These are phyloP conservation scores for Akebia trifoliata DNA, from an alignment of 164 flowering plant genomes.

Conservation along the genomic window DNA sequence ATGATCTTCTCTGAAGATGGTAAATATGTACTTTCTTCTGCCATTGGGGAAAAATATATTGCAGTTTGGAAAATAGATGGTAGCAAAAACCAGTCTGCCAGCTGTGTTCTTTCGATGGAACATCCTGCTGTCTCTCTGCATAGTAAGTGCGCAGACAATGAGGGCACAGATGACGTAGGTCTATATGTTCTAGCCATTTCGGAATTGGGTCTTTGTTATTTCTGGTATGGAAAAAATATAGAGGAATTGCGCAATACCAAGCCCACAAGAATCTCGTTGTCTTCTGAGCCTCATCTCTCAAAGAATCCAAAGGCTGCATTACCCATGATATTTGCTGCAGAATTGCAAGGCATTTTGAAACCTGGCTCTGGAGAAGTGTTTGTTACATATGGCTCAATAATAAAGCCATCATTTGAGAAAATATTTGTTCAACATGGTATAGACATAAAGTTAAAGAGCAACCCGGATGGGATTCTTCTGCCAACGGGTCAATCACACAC, in stretches of 20 bases:
- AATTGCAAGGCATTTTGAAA: constrained; percentile 40
- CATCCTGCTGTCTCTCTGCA: constrained; percentile 85
- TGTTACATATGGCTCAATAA: constrained; percentile 66
- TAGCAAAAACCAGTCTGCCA: constrained; percentile 58
- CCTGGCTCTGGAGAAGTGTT: constrained; percentile 46
- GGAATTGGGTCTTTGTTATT: constrained; percentile 71
- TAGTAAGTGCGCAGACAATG: constrained; percentile 28
- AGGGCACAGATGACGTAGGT: constrained; percentile 27
- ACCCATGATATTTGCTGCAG: constrained; percentile 68
- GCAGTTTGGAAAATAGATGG: constrained; percentile 77
- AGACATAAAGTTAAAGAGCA: constrained; percentile 45
- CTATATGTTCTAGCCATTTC: constrained; percentile 77
- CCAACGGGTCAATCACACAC: constrained; percentile 38
- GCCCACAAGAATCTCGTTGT: constrained; percentile 61
- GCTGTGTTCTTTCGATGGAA: constrained; percentile 84
- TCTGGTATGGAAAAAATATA: constrained; percentile 66
- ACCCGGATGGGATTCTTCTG: constrained; percentile 62
- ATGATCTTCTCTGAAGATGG: constrained; percentile 83
- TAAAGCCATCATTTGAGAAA: constrained; percentile 85
- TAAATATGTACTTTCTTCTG: constrained; percentile 73
- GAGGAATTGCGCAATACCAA: constrained; percentile 53
- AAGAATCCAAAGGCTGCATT: constrained; percentile 34
- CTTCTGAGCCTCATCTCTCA: constrained; percentile 26
- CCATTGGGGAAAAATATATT: constrained; percentile 78
- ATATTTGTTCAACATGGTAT: constrained; percentile 52